phyloP scores from a whole-genome alignment of 2,329 filamentous ascomycete genomes.

The Basipetospora chlamydospora region DNA sequence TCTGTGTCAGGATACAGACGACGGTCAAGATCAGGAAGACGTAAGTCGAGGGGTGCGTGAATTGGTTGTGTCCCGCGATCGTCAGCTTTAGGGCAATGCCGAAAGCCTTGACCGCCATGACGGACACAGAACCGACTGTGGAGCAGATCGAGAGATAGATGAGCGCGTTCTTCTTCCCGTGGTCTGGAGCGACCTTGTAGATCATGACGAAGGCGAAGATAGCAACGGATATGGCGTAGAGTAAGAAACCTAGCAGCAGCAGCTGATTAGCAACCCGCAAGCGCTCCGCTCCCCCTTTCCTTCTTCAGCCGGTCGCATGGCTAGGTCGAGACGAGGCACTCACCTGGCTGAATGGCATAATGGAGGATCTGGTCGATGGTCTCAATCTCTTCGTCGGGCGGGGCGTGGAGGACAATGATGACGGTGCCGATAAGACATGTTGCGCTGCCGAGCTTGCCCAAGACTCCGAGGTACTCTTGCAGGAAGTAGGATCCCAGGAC shows the following conservation, averaged over 20 bases:
- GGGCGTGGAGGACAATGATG: constrained; percentile 94
- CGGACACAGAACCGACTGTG: constrained; percentile 88
- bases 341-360: constrained; percentile 85
- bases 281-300: neutral
- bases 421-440: constrained; percentile 93
- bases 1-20: constrained; percentile 94
- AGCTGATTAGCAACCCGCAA: too few species aligned
- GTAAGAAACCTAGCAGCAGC: constrained; percentile 57
- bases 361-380: constrained; percentile 84
- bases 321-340: neutral
- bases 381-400: constrained; percentile 79
- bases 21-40: constrained; percentile 88
- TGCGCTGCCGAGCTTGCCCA: constrained; percentile 90
- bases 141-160: constrained; percentile 97
- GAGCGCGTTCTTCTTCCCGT: constrained; percentile 90
- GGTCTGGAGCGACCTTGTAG: constrained; percentile 75
- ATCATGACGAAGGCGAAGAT: constrained; percentile 90
- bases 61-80: constrained; percentile 85
- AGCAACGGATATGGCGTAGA: constrained; percentile 69
- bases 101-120: constrained; percentile 99
- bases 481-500: constrained; percentile 92
- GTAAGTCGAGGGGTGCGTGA: constrained; percentile 87
- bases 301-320: too few species aligned
- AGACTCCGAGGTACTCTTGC: constrained; percentile 71
- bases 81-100: constrained; percentile 96